A percentile compares a stretch with the other conserved stretches of the same genome.
phyloP scores from a whole-genome alignment of 2,329 filamentous ascomycete genomes.

The Monilinia fructigena region DNA sequence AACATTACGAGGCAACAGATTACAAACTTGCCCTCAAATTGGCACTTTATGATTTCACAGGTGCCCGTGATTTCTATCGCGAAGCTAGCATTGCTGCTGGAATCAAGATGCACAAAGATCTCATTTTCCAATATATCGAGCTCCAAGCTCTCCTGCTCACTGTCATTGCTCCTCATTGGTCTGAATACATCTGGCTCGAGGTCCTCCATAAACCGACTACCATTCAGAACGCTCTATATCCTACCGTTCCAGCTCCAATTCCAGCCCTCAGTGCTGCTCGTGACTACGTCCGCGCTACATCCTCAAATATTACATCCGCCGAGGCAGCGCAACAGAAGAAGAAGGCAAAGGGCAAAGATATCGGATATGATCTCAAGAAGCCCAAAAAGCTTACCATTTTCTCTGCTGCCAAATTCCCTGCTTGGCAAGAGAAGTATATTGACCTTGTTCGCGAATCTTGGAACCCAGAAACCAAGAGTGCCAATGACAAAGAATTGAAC shows the following conservation, averaged over 20 bases:
- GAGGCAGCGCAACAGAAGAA: conserved; percentile 83
- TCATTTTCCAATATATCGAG: conserved; percentile 78
- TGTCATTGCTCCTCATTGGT: conserved; percentile 88
- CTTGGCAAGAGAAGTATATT: conserved; percentile 90
- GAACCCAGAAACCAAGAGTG: conserved; percentile 56
- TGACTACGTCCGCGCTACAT: conserved; percentile 72
- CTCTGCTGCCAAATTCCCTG: conserved; percentile 74
- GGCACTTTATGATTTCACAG: conserved; percentile 86
- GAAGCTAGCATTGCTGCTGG: conserved; percentile 74
- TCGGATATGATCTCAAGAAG: conserved; percentile 83
- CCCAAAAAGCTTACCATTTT: conserved; percentile 90
- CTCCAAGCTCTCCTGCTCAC: conserved; percentile 80
- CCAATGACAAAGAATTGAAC: conserved; percentile 80
- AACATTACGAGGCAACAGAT: conserved; percentile 75
- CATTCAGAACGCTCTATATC: conserved; percentile 78
- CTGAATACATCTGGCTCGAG: conserved; percentile 92
- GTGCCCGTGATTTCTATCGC: conserved; percentile 85
- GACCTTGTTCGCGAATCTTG: conserved; percentile 73
- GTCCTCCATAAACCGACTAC: conserved; percentile 74
- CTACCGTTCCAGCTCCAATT: conserved; percentile 64
- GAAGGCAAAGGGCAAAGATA: conserved; percentile 87
- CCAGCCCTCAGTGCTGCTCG: conserved; percentile 71
- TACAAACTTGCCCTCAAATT: conserved; percentile 87
- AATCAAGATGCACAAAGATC: conserved; percentile 81
- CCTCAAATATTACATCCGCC: conserved; percentile 79